Conservation (phyloP, 192 early-diverging fungal genomes). For the Backusella liffmaniae region DNA sequence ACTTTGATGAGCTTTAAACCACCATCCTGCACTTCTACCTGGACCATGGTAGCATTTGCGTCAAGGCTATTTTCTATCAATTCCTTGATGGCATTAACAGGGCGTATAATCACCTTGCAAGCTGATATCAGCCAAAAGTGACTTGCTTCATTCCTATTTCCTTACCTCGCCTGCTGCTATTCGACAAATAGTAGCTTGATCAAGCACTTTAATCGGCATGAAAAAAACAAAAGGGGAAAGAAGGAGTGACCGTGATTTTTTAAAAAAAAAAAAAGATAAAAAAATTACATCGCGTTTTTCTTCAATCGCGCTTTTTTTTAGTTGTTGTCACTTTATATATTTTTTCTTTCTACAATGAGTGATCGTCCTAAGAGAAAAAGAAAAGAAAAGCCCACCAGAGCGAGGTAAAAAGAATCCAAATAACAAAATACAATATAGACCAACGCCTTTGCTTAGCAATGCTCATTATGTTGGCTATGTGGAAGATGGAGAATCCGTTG, state of each 20-base stretch:
- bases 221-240: not conserved
- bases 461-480: slow-evolving; percentile 94
- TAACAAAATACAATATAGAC: not conserved
- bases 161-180: slow-evolving; percentile 95
- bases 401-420: slow-evolving; percentile 16
- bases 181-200: slow-evolving; percentile 83
- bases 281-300: not conserved
- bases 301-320: not conserved
- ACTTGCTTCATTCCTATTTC: too few species aligned
- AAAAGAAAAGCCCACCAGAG: slow-evolving; percentile 26
- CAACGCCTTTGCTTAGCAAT: slow-evolving; percentile 38
- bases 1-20: slow-evolving; percentile 70
- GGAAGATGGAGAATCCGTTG: slow-evolving; percentile 94
- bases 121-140: too few species aligned
- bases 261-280: not conserved
- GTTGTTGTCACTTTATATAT: not conserved
- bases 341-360: slow-evolving; percentile 12
- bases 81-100: slow-evolving; percentile 85
- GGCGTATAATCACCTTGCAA: slow-evolving; percentile 71
- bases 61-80: slow-evolving; percentile 92
- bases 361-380: slow-evolving; percentile 41
- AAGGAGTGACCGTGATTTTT: slow-evolving; percentile 12
- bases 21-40: slow-evolving; percentile 76
- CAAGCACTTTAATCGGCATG: slow-evolving; percentile 69
- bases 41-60: slow-evolving; percentile 61